Evolutionary conservation across 306 rosid species (phyloP).

Genomic region (Cucurbita ficifolia): DNA sequence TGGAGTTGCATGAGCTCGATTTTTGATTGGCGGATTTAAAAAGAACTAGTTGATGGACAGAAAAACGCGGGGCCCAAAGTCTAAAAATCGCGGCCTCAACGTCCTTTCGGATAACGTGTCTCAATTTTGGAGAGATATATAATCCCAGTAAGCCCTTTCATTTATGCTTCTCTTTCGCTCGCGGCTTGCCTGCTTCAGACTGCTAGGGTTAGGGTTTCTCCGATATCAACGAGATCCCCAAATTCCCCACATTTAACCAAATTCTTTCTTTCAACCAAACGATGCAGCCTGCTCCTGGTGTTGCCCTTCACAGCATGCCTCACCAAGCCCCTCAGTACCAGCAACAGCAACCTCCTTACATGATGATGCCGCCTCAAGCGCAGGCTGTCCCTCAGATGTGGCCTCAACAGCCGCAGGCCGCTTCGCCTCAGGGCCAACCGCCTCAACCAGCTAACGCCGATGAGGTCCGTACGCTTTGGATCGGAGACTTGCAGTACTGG

Average conservation of each 20-base stretch:
- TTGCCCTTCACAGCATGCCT: conserved; percentile 35
- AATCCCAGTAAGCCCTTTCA: not conserved
- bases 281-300: conserved; percentile 84
- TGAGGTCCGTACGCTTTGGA: conserved; percentile 90
- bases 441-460: conserved; percentile 39
- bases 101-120: not conserved
- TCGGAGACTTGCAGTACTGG: conserved; percentile 96
- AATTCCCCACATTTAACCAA: conserved; percentile 8
- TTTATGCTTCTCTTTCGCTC: not conserved
- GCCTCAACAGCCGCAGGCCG: conserved; percentile 29
- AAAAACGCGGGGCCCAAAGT: not conserved
- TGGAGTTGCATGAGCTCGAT: not conserved
- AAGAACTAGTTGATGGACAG: not conserved
- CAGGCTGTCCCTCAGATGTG: conserved; percentile 35
- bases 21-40: not conserved
- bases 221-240: not conserved
- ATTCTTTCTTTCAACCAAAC: conserved; percentile 1
- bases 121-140: not conserved
- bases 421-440: conserved; percentile 29
- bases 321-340: conserved; percentile 61
- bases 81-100: not conserved
- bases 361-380: conserved; percentile 48
- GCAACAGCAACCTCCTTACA: conserved; percentile 50
- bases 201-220: conserved; percentile 50
- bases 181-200: not conserved